A percentile compares a stretch with the other conserved stretches of the same genome.
These are phyloP conservation scores for Cucumis cinereus DNA, from an alignment of 306 rosid species.

Conservation along the genomic window DNA sequence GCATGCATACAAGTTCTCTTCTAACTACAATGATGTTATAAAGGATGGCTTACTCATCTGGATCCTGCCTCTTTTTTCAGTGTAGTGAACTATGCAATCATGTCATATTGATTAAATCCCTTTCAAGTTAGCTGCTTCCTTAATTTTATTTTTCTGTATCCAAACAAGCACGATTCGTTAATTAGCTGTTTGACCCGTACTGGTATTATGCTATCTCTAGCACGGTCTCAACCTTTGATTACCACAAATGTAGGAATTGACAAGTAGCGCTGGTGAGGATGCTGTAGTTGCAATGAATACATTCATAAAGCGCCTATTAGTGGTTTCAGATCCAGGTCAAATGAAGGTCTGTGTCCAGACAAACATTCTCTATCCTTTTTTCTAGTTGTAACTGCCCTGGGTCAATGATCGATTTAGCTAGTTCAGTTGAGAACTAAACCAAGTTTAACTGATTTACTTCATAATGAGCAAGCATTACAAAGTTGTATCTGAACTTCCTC, in stretches of 20 bases:
- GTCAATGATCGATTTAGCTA: not conserved
- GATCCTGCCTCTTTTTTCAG: not conserved
- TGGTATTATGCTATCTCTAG: not conserved
- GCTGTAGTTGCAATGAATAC: conserved; percentile 89
- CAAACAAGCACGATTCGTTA: not conserved
- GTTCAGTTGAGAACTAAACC: not conserved
- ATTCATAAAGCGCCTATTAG: conserved; percentile 89
- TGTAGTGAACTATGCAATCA: not conserved
- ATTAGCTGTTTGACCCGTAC: not conserved
- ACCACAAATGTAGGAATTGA: conserved; percentile 47
- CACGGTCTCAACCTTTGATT: not conserved
- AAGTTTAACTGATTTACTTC: not conserved
- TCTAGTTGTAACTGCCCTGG: not conserved
- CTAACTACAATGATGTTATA: not conserved
- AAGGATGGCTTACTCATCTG: not conserved
- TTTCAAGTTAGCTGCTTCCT: not conserved
- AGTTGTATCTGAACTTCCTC: not conserved
- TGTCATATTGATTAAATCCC: not conserved
- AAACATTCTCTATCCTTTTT: not conserved
- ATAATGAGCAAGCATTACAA: not conserved
- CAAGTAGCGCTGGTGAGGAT: conserved; percentile 93
- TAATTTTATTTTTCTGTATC: not conserved
- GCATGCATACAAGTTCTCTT: not conserved
- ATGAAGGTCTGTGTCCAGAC: conserved; percentile 53
- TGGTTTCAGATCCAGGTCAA: conserved; percentile 80